phyloP scores from a whole-genome alignment of 2,329 filamentous ascomycete species.

The Cytospora piceicola region DNA sequence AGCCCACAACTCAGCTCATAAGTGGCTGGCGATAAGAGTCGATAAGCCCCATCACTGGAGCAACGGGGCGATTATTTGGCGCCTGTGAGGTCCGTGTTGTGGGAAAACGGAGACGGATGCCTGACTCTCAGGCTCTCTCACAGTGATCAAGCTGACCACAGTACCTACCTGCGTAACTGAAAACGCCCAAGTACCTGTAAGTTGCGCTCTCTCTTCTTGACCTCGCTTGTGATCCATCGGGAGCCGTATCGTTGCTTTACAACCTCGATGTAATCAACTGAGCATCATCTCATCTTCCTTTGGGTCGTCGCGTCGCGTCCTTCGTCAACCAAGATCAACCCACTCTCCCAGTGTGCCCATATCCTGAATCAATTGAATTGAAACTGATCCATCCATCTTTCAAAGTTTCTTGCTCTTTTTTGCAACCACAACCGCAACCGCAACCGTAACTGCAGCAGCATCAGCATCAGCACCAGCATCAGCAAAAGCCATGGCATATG shows the following conservation, averaged over 20 bases:
- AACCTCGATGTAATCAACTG: conserved; percentile 15
- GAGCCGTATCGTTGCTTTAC: conserved; percentile 15
- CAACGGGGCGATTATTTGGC: conserved; percentile 23
- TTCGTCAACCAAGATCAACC: background rate
- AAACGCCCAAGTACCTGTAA: conserved; percentile 1
- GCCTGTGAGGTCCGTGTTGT: conserved; percentile 1
- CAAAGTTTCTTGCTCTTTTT: background rate
- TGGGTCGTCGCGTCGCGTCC: conserved; percentile 16
- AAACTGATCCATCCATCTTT: background rate
- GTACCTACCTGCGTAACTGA: background rate
- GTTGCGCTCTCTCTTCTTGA: conserved; percentile 18
- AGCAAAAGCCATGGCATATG: conserved; percentile 2
- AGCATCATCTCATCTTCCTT: conserved; percentile 4
- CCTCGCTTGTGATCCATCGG: conserved; percentile 19
- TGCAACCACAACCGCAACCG: background rate
- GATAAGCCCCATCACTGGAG: conserved; percentile 24
- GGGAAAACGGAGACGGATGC: conserved; percentile 22
- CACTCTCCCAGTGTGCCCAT: conserved; percentile 7
- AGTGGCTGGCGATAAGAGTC: conserved; percentile 24
- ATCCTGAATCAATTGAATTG: background rate
- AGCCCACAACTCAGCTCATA: conserved; percentile 6
- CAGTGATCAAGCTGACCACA: background rate
- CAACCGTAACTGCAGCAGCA: background rate
- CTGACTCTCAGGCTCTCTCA: background rate
- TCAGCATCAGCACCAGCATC: no score